Evolutionary conservation across 2,329 filamentous ascomycete genomes (phyloP), one percentile per base, ranked within the genome.

Genomic region (Venturiaceae sp.): DNA sequence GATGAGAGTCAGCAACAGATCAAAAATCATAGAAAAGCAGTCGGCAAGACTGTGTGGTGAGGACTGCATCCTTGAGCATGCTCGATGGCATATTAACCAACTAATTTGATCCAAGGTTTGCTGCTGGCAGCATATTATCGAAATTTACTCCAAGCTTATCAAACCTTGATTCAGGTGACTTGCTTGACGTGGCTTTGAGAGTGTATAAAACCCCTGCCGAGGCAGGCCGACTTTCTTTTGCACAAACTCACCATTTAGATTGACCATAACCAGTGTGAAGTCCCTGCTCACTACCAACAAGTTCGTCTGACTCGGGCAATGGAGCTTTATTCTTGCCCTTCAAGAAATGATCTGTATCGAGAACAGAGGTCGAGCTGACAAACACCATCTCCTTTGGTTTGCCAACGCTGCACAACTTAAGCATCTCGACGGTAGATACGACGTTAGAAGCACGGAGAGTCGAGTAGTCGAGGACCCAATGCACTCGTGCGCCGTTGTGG

Each of bases 211-310:
- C n/a, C n/a, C n/a, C n/a, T n/a, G n/a, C n/a, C n/a, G n/a, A n/a
- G n/a, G n/a, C n/a, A n/a, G n/a, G n/a, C n/a, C n/a, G n/a, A n/a
- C n/a, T n/a, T n/a, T n/a, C n/a, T n/a, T n/a, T n/a, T n/a, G 2
- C 5, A 16, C 23, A 7, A 50, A 16, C 23, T 21, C 30, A 50
- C 91, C 91, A 96, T 75, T 97, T 96, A 63, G 83, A 84, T 71
- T 96, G 92, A 2, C 92, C 92, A 66, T 96, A 96, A 5, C 92
- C 92, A 1, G 89, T 96, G 39, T 84, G 84, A 1, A 96, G 83
- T 33, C 89, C 89, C 56, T 77, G 84, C 39, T 84, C 80, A 66
- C 88, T 92, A 57, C 91, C 90, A 64, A 83, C 77, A 62, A 96
- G 78, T 63, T 92, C 85, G 68, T 96, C 92, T 0, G 78, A 79